Conservation (phyloP, 495 filamentous ascomycete genomes). For the Hyaloscypha hepaticicola region DNA sequence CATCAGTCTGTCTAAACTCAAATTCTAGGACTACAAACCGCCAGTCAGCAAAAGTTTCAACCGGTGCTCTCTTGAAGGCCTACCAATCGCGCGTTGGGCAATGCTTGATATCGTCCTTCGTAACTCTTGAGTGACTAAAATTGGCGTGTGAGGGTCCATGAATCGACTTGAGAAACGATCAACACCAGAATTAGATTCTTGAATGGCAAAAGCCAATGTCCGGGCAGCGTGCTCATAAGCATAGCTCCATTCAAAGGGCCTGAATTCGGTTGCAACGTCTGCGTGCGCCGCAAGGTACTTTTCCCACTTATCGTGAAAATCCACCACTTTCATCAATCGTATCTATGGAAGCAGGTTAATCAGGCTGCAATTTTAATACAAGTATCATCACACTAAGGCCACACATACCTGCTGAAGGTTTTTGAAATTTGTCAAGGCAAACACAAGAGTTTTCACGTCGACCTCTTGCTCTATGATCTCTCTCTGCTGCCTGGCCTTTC, state of each 20-base stretch:
- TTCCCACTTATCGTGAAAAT: slow-evolving; percentile 33
- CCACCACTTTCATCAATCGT: slow-evolving; percentile 60
- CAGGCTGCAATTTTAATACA: too few relatives aligned
- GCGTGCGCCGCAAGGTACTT: slow-evolving; percentile 8
- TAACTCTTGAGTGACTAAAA: slow-evolving; percentile 47
- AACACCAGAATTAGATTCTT: slow-evolving; percentile 53
- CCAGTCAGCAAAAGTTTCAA: too few relatives aligned
- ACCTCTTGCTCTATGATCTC: slow-evolving; percentile 8
- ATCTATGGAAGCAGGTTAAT: too few relatives aligned
- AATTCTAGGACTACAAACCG: slow-evolving; percentile 58
- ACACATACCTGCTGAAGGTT: slow-evolving; percentile 59
- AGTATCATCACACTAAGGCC: too few relatives aligned
- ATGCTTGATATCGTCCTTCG: slow-evolving; percentile 49
- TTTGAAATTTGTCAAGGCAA: slow-evolving; percentile 53
- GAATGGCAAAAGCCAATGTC: slow-evolving; percentile 56
- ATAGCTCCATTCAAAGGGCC: slow-evolving; percentile 48
- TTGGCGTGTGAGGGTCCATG: slow-evolving; percentile 59
- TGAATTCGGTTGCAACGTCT: slow-evolving; percentile 12
- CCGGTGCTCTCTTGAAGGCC: too few relatives aligned
- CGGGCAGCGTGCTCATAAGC: slow-evolving; percentile 63
- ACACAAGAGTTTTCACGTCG: slow-evolving; percentile 2
- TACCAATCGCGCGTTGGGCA: slow-evolving; percentile 55
- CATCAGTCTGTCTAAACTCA: slow-evolving; percentile 53
- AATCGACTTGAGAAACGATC: slow-evolving; percentile 61
- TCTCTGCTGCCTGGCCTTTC: slow-evolving; percentile 19